Evolutionary conservation across 257 asterid genomes (phyloP).

Genomic region (Plantago ovata): DNA sequence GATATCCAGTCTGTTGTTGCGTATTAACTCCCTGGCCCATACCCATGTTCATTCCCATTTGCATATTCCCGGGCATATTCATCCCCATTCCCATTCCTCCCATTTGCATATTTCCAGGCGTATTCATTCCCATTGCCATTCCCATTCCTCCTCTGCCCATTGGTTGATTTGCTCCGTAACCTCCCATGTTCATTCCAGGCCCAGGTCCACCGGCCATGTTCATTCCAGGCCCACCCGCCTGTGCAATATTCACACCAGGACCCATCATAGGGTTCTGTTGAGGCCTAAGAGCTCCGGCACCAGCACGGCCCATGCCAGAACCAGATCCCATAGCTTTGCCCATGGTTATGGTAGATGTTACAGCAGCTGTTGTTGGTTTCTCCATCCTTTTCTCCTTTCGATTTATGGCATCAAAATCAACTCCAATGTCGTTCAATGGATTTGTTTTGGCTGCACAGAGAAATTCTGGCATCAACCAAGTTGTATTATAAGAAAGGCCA

Average conservation of each 20-base stretch:
- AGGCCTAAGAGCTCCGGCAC: constrained; percentile 68
- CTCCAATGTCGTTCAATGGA: constrained; percentile 87
- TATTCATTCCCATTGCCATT: constrained; percentile 40
- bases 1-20: constrained; percentile 67
- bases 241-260: constrained; percentile 58
- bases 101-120: constrained; percentile 11
- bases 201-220: constrained; percentile 36
- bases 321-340: constrained; percentile 99
- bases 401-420: constrained; percentile 92
- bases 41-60: constrained; percentile 30
- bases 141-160: constrained; percentile 54
- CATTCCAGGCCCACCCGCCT: constrained; percentile 65
- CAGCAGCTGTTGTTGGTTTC: constrained; percentile 58
- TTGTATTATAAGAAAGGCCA: background rate
- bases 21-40: constrained; percentile 35
- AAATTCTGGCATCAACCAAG: constrained; percentile 15
- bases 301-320: constrained; percentile 88
- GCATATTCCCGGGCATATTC: constrained; percentile 18
- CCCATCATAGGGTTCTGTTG: constrained; percentile 56
- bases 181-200: constrained; percentile 38
- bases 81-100: constrained; percentile 9
- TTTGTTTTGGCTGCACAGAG: constrained; percentile 77
- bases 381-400: constrained; percentile 97
- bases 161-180: constrained; percentile 41
- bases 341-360: constrained; percentile 69